A percentile compares a stretch with the other conserved stretches of the same genome.
These are phyloP conservation scores for Citrullus colocynthis DNA, from an alignment of 306 rosid species.

Conservation along the genomic window DNA sequence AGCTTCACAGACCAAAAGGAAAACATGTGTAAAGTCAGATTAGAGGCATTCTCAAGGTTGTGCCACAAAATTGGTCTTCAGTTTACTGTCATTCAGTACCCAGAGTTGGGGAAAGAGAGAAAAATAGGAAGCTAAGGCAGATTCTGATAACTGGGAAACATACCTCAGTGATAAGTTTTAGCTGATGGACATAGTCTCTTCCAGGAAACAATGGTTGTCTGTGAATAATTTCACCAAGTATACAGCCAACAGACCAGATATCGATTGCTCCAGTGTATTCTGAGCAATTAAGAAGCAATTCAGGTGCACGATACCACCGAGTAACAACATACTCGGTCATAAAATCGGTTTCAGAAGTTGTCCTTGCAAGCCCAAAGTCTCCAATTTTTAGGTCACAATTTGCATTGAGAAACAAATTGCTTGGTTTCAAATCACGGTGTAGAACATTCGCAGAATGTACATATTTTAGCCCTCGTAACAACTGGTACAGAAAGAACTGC, in stretches of 20 bases:
- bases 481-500: conserved; percentile 92
- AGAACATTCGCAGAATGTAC: conserved; percentile 88
- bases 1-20: conserved; percentile 41
- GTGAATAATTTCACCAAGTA: conserved; percentile 84
- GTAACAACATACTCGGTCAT: conserved; percentile 98
- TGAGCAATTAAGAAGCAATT: conserved; percentile 84
- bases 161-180: conserved; percentile 88
- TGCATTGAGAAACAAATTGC: conserved; percentile 80
- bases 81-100: background rate
- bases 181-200: conserved; percentile 91
- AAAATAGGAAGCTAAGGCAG: background rate
- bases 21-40: background rate
- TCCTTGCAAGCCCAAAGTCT: conserved; percentile 97
- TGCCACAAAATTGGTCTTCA: background rate
- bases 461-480: conserved; percentile 86
- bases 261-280: conserved; percentile 95
- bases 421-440: conserved; percentile 96
- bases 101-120: background rate
- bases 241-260: conserved; percentile 98
- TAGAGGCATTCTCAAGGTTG: conserved; percentile 1
- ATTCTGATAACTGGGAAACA: conserved; percentile 2
- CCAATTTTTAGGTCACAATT: conserved; percentile 97
- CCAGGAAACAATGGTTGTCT: conserved; percentile 89
- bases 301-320: conserved; percentile 97
- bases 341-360: conserved; percentile 97